Evolutionary conservation across 163 green algal species (phyloP).

Genomic region (Volvox carteri): DNA sequence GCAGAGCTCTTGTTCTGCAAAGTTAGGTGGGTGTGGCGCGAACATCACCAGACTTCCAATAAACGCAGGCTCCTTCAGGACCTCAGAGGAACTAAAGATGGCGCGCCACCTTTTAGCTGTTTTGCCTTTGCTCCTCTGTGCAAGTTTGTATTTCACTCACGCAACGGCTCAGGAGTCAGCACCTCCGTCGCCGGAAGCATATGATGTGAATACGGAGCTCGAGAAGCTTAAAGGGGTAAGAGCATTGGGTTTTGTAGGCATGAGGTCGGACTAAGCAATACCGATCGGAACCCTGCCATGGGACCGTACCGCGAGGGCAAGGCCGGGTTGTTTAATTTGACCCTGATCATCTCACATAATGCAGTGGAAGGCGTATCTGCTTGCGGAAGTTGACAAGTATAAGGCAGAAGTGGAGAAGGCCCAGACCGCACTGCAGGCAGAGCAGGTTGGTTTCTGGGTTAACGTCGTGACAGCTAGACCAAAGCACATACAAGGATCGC

Average conservation of each 20-base stretch:
- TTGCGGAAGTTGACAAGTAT: neutral
- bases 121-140: neutral
- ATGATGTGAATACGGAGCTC: constrained; percentile 8
- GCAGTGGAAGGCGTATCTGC: constrained; percentile 41
- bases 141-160: neutral
- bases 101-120: neutral
- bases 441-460: constrained; percentile 17
- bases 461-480: too few relatives aligned
- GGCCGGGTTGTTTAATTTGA: neutral
- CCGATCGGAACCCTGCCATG: neutral
- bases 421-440: neutral
- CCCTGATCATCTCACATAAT: neutral
- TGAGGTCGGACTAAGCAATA: neutral
- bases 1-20: too few relatives aligned
- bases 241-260: neutral
- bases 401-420: constrained; percentile 6
- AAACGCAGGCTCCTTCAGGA: too few relatives aligned
- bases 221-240: constrained; percentile 38
- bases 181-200: neutral
- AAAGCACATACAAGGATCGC: too few relatives aligned
- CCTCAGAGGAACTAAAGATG: neutral
- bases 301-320: neutral
- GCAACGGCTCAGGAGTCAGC: constrained; percentile 2
- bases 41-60: too few relatives aligned
- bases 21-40: too few relatives aligned